Percentiles rank a stretch among this genome's conserved stretches.
phyloP scores from a whole-genome alignment of 2,329 filamentous ascomycete genomes.

The Ceratocystis papillata region DNA sequence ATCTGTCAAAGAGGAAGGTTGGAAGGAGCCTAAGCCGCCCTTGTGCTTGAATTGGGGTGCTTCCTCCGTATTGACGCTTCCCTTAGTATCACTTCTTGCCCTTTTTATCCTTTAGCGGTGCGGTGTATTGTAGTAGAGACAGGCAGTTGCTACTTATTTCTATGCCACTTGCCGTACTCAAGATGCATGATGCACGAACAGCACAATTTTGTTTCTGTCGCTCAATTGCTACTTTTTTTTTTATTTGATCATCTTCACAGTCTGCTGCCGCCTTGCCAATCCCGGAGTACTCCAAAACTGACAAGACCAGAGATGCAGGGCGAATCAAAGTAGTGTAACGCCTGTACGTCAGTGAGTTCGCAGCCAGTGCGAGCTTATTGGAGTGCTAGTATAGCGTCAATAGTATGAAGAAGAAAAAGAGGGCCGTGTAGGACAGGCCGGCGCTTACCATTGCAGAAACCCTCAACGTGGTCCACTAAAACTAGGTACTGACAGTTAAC shows the following conservation, averaged over 20 bases:
- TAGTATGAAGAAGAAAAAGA: too few species aligned
- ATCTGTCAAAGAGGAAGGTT: background rate
- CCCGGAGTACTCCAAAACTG: background rate
- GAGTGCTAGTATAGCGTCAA: background rate
- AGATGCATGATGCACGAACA: background rate
- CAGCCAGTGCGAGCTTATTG: background rate
- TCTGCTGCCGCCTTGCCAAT: too few species aligned
- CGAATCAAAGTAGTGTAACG: background rate
- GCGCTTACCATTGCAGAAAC: too few species aligned
- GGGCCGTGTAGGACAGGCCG: too few species aligned
- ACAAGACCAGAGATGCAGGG: background rate
- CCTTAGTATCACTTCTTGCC: background rate
- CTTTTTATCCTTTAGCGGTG: background rate
- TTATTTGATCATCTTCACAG: too few species aligned
- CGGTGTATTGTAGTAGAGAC: background rate
- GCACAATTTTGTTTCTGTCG: background rate
- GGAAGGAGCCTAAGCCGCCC: conserved; percentile 2
- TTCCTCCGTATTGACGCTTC: background rate
- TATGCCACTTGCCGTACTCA: background rate
- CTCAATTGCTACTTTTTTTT: too few species aligned
- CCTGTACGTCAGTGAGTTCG: background rate
- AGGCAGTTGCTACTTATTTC: background rate
- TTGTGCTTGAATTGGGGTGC: background rate
- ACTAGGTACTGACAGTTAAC: too few species aligned
- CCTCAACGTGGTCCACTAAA: too few species aligned